Evolutionary conservation across 352 stramenopile species (phyloP).

Genomic region (Achlya hypogyna): DNA sequence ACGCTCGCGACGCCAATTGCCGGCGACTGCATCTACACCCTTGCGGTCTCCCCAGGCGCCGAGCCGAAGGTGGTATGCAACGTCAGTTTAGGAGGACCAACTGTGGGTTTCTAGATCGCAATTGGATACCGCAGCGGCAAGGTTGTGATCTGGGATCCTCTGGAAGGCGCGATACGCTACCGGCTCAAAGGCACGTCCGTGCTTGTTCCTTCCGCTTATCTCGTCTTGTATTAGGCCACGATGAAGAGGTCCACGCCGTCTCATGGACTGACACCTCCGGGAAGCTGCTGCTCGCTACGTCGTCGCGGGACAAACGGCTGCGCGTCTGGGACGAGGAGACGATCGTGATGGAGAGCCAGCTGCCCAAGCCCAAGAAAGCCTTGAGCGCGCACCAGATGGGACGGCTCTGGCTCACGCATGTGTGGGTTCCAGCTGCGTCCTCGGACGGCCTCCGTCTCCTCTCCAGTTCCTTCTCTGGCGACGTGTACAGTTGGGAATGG

Average conservation of each 20-base stretch:
- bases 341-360: constrained; percentile 29
- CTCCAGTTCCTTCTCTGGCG: constrained; percentile 64
- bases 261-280: constrained; percentile 26
- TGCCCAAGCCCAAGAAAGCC: constrained; percentile 55
- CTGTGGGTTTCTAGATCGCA: constrained; percentile 24
- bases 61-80: not conserved
- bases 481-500: constrained; percentile 56
- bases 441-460: constrained; percentile 28
- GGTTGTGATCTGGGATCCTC: constrained; percentile 45
- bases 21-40: constrained; percentile 43
- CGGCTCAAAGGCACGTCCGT: constrained; percentile 29
- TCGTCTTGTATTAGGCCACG: constrained; percentile 28
- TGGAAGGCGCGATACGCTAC: constrained; percentile 27
- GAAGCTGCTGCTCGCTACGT: constrained; percentile 41
- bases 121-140: constrained; percentile 63
- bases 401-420: constrained; percentile 61
- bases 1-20: constrained; percentile 37
- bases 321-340: constrained; percentile 41
- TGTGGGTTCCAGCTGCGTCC: constrained; percentile 31
- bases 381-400: constrained; percentile 56
- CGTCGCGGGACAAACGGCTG: constrained; percentile 58
- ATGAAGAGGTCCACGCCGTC: constrained; percentile 59
- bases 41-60: constrained; percentile 35
- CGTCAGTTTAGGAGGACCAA: not conserved
- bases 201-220: not conserved